Evolutionary conservation across 1,139 yeast genomes (phyloP), one percentile per base, ranked within the genome.

Genomic region (Candida albicans): DNA sequence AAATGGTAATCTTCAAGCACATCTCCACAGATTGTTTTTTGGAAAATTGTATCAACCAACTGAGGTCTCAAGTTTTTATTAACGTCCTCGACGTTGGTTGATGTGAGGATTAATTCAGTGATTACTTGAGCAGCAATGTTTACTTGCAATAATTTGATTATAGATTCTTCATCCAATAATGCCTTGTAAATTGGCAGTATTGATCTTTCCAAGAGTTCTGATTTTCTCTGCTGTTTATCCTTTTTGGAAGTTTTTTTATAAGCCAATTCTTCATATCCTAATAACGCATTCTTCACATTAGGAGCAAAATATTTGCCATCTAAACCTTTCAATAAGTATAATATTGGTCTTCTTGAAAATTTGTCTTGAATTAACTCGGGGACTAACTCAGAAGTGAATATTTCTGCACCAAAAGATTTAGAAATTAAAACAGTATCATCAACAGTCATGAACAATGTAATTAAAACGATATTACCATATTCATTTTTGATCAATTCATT

Each of bases 361-460:
- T 90, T 89, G 54, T 87, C 86, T 42, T 74, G 72, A 34, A 87
- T 69, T 34, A 89, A 67, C 39, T 78, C 81, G 9, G 78, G 75
- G 54, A 89, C 70, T 32, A 68, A 59, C 41, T 81, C 85, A 37
- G 73, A 65, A 38, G 77, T 72, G 53, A 80, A 75, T 43, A 82
- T 73, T 47, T 83, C 86, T 33, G 76, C 69, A 33, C 74, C 69
- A 59, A 91, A 86, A 0, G 95, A 78, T 64, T 88, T 90, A 61
- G 76, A 75, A 39, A 89, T 77, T 55, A 89, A 73, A 40, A 87
- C 95, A 4, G 98, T 90, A 72, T 93, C 99, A 72, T 93, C 99
- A 42, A 91, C 95, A 25, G 95, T 83, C 79, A 86, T 77, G 67
- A 88, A 84, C 38, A 89, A 70, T 9, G 95, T 79, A 53, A 83